Percentiles rank a stretch among this genome's conserved stretches.
Conservation (phyloP, 2,329 filamentous ascomycete species). For the Fusarium mexicanum region DNA sequence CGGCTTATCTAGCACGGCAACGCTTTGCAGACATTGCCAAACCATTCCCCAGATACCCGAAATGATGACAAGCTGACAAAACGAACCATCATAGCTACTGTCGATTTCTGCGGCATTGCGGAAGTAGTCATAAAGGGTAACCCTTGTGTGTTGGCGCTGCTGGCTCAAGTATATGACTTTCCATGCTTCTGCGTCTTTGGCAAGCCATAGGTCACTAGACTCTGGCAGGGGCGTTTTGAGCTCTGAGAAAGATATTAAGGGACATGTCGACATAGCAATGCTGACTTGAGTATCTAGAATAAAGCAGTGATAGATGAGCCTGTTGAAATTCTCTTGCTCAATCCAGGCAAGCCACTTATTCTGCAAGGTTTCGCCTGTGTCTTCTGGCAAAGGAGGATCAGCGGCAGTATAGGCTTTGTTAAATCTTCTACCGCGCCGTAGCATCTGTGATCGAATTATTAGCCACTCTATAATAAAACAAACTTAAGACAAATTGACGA, state of each 20-base stretch:
- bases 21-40: neutral
- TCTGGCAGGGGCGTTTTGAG: neutral
- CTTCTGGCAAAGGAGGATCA: neutral
- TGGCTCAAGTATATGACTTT: neutral
- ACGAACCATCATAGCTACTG: neutral
- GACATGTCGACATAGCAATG: neutral
- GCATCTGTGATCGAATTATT: neutral
- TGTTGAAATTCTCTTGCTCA: neutral
- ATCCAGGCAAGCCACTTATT: neutral
- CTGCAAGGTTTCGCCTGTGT: neutral
- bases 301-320: neutral
- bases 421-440: neutral
- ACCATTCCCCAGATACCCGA: neutral
- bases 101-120: neutral
- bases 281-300: neutral
- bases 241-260: neutral
- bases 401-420: neutral
- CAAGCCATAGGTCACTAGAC: neutral
- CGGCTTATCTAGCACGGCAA: neutral
- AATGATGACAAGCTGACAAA: neutral
- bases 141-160: neutral
- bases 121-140: neutral
- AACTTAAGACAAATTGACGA: rapidly evolving
- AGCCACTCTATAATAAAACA: rapidly evolving
- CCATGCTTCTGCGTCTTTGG: neutral